These are phyloP conservation scores for Colletotrichum siamense DNA, from an alignment of 2,329 filamentous ascomycete genomes.

Conservation along the genomic window DNA sequence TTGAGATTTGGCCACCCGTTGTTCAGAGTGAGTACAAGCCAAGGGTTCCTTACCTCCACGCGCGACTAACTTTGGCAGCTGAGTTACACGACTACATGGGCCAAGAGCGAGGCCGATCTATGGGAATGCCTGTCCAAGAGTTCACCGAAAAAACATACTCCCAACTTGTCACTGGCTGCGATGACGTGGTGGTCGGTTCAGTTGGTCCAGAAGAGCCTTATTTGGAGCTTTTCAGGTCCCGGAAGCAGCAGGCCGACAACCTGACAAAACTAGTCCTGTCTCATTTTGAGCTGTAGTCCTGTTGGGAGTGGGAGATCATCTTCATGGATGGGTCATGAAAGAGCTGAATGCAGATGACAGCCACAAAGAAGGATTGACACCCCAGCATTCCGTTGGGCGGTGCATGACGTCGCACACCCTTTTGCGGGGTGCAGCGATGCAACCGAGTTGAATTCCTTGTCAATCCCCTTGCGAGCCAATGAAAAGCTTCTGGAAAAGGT, in stretches of 20 bases:
- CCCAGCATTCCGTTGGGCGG: not conserved
- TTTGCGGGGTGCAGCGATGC: not conserved
- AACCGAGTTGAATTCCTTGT: not conserved
- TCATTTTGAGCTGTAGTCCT: not conserved
- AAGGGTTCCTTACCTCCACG: slow-evolving; percentile 7
- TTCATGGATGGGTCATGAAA: not conserved
- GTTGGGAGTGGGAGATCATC: not conserved
- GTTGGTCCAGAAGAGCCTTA: not conserved
- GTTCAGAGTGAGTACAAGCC: slow-evolving; percentile 32
- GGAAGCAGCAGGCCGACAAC: not conserved
- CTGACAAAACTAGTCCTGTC: not conserved
- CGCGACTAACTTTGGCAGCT: slow-evolving; percentile 25
- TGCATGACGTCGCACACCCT: not conserved
- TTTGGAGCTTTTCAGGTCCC: not conserved
- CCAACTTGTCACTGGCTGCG: slow-evolving; percentile 36
- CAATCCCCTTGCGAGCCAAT: not conserved
- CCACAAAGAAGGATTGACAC: not conserved
- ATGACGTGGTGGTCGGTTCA: slow-evolving; percentile 28
- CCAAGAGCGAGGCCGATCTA: slow-evolving; percentile 16
- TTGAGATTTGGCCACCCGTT: slow-evolving; percentile 42
- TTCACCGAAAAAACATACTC: slow-evolving; percentile 42
- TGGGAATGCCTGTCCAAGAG: slow-evolving; percentile 25
- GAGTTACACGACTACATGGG: slow-evolving; percentile 28
- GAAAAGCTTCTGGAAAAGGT: not conserved
- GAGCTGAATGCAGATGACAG: not conserved